These are phyloP conservation scores for Botrytis squamosa DNA, from an alignment of 2,329 filamentous ascomycete genomes.

Conservation along the genomic window DNA sequence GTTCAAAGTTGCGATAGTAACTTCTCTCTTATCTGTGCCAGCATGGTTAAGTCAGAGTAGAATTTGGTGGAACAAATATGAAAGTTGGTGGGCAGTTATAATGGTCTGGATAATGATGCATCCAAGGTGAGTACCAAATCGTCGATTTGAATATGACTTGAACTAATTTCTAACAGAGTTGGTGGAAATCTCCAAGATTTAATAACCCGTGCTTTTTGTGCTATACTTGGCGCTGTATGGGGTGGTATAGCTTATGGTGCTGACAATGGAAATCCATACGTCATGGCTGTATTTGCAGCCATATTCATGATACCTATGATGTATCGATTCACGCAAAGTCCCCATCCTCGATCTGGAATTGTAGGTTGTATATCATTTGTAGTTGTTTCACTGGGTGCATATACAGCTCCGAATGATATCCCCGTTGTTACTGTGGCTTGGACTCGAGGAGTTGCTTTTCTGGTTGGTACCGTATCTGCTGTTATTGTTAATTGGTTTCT, in stretches of 20 bases:
- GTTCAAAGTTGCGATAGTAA: constrained; percentile 54
- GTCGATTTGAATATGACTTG: not conserved
- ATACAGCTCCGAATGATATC: constrained; percentile 35
- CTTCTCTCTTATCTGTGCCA: constrained; percentile 52
- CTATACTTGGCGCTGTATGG: constrained; percentile 54
- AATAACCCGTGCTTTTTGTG: constrained; percentile 50
- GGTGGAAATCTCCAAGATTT: constrained; percentile 59
- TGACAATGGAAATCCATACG: constrained; percentile 52
- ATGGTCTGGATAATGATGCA: constrained; percentile 43
- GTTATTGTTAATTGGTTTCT: constrained; percentile 58
- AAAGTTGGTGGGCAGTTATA: constrained; percentile 58
- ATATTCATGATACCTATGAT: constrained; percentile 61
- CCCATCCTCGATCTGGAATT: constrained; percentile 57
- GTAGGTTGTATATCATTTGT: constrained; percentile 58
- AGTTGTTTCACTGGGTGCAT: constrained; percentile 49
- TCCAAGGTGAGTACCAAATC: constrained; percentile 42
- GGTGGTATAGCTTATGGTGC: constrained; percentile 52
- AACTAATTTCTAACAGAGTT: constrained; percentile 40
- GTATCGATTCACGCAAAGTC: constrained; percentile 54
- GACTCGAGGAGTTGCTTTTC: constrained; percentile 50
- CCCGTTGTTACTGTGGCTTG: constrained; percentile 46
- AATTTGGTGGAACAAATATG: constrained; percentile 55
- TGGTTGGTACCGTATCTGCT: constrained; percentile 53
- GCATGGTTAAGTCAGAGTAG: constrained; percentile 49
- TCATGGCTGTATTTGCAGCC: constrained; percentile 54